These are phyloP conservation scores for Blastocystis sp. DNA, from an alignment of 352 stramenopile species.

Conservation along the genomic window DNA sequence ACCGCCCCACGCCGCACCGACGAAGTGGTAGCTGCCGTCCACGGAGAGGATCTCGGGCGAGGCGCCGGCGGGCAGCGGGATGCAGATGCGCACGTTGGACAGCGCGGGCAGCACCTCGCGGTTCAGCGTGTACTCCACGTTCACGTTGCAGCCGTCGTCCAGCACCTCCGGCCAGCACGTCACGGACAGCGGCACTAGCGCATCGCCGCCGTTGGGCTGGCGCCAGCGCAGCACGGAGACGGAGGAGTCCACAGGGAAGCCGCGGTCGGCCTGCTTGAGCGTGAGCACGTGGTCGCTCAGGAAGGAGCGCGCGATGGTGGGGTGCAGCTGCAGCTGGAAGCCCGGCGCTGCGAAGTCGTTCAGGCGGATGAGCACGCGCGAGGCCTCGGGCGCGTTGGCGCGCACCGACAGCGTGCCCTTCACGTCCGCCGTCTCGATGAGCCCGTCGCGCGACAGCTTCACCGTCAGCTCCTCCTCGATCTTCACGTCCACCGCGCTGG, in stretches of 20 bases:
- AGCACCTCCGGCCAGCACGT: slow-evolving; percentile 47
- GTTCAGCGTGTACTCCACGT: slow-evolving; percentile 64
- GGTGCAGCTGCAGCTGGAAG: slow-evolving; percentile 46
- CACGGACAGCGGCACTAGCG: slow-evolving; percentile 26
- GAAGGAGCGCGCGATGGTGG: slow-evolving; percentile 51
- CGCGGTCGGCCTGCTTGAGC: slow-evolving; percentile 52
- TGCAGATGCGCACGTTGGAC: slow-evolving; percentile 48
- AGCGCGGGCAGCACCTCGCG: not conserved
- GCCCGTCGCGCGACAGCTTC: slow-evolving; percentile 49
- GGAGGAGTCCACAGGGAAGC: slow-evolving; percentile 41
- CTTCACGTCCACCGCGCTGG: not conserved
- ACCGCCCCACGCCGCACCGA: not conserved
- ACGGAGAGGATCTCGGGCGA: slow-evolving; percentile 19
- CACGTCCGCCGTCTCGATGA: slow-evolving; percentile 57
- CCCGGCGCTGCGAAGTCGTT: not conserved
- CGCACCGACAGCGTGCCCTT: slow-evolving; percentile 57
- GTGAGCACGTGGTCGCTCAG: slow-evolving; percentile 22
- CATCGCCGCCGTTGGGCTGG: slow-evolving; percentile 1
- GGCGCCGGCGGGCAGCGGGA: slow-evolving; percentile 16
- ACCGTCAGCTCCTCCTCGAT: slow-evolving; percentile 55
- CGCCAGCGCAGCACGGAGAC: slow-evolving; percentile 56
- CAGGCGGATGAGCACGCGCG: slow-evolving; percentile 1
- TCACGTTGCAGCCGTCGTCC: slow-evolving; percentile 32
- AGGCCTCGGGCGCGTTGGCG: slow-evolving; percentile 1
- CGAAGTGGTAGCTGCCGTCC: slow-evolving; percentile 44